Evolutionary conservation across 2,329 filamentous ascomycete genomes (phyloP).

Genomic region (Sphaceloma murrayae): DNA sequence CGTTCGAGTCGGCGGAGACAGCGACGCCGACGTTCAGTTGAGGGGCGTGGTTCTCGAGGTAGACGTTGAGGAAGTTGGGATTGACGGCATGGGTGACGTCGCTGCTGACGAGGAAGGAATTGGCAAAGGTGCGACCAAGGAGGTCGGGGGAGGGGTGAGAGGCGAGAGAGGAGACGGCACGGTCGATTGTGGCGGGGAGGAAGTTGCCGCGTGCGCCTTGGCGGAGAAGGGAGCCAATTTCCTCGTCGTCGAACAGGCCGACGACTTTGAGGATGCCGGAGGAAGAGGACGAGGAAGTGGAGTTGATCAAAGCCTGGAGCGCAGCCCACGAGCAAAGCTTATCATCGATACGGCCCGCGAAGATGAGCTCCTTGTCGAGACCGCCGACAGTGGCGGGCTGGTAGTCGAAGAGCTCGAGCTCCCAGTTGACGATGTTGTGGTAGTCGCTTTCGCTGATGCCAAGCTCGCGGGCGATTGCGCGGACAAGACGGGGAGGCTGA

Average conservation of each 20-base stretch:
- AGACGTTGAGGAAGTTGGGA: constrained; percentile 79
- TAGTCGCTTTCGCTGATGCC: constrained; percentile 51
- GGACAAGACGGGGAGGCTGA: constrained; percentile 77
- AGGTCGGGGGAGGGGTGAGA: constrained; percentile 43
- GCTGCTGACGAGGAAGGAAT: constrained; percentile 82
- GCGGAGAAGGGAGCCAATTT: constrained; percentile 82
- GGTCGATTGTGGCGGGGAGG: constrained; percentile 69
- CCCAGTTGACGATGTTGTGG: constrained; percentile 81
- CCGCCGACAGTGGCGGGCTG: constrained; percentile 79
- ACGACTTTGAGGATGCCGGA: constrained; percentile 74
- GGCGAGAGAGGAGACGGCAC: constrained; percentile 62
- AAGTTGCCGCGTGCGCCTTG: constrained; percentile 89
- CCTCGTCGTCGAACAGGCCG: constrained; percentile 93
- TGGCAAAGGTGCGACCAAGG: constrained; percentile 74
- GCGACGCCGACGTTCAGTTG: constrained; percentile 80
- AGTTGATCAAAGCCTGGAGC: constrained; percentile 64
- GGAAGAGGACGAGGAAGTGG: constrained; percentile 44
- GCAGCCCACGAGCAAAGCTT: constrained; percentile 95
- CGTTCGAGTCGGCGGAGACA: constrained; percentile 74
- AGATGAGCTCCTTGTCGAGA: constrained; percentile 87
- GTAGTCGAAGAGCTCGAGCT: constrained; percentile 86
- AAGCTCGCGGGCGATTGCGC: constrained; percentile 70
- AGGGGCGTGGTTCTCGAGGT: constrained; percentile 77
- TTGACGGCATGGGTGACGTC: constrained; percentile 93
- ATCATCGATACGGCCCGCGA: constrained; percentile 89